These are phyloP conservation scores for Balamuthia mandrillaris DNA, from an alignment of 208 protist genomes.

Conservation along the genomic window DNA sequence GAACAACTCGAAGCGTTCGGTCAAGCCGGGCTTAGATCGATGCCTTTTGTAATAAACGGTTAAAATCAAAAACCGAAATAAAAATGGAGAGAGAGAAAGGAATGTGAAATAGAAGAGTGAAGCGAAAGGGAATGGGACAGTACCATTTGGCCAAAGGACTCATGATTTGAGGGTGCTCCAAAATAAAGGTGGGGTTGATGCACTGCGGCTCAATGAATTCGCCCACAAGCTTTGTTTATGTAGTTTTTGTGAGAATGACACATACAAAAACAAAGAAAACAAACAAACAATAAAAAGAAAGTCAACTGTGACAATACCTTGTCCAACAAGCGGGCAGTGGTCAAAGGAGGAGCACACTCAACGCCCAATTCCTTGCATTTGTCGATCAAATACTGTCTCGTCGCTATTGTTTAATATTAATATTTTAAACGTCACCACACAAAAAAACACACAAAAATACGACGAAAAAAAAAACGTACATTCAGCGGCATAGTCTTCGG, in stretches of 20 bases:
- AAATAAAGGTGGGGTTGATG: conserved; percentile 98
- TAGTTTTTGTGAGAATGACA: too few relatives aligned
- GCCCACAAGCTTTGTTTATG: conserved; percentile 80
- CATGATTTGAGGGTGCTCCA: conserved; percentile 99
- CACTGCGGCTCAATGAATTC: conserved; percentile 93
- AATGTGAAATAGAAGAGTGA: not conserved
- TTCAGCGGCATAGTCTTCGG: conserved; percentile 53
- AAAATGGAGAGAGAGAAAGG: not conserved
- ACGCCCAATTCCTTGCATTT: conserved; percentile 86
- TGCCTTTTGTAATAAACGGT: conserved; percentile 63
- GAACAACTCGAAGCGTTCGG: conserved; percentile 99
- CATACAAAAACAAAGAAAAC: not conserved
- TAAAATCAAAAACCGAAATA: not conserved
- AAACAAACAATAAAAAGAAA: not conserved
- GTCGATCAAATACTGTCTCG: conserved; percentile 82
- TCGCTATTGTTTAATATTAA: conserved; percentile 38
- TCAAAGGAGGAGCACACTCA: conserved; percentile 88
- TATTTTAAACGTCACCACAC: not conserved
- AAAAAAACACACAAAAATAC: not conserved
- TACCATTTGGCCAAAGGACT: conserved; percentile 98
- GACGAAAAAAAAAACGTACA: not conserved
- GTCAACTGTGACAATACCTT: conserved; percentile 68
- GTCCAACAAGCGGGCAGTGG: conserved; percentile 94
- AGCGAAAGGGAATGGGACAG: not conserved
- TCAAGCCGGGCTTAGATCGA: conserved; percentile 84